A percentile compares a stretch with the other conserved stretches of the same genome.
Conservation (phyloP, 345 rosid genomes). For the Noccaea bulbosa region DNA sequence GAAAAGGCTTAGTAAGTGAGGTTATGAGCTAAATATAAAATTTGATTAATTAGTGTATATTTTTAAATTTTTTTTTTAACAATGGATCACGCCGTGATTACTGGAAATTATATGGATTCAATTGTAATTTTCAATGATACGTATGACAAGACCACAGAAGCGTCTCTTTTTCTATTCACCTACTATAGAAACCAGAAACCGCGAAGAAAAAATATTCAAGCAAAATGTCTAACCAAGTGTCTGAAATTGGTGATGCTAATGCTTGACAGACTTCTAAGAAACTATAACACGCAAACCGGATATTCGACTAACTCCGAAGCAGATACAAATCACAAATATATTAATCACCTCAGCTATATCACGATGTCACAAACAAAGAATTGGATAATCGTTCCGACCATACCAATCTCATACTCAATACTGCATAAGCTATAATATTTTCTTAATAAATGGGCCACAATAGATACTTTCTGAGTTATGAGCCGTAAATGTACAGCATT, state of each 20-base stretch:
- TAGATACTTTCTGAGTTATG: background rate
- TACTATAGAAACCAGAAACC: conserved; percentile 8
- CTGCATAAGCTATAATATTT: background rate
- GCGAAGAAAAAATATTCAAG: background rate
- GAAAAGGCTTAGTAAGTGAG: conserved; percentile 31
- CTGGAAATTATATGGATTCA: conserved; percentile 6
- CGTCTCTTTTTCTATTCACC: conserved; percentile 29
- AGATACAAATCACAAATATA: background rate
- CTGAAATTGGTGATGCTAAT: background rate
- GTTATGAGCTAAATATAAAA: conserved; percentile 34
- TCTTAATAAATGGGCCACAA: background rate
- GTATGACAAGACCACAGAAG: background rate
- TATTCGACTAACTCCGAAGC: background rate
- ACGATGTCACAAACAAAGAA: too few species aligned
- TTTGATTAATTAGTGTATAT: background rate
- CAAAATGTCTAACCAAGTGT: conserved; percentile 18
- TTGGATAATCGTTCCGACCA: too few species aligned
- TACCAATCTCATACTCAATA: background rate
- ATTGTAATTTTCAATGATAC: conserved; percentile 20
- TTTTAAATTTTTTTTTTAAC: too few species aligned
- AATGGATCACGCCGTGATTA: conserved; percentile 41
- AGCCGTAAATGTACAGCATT: background rate
- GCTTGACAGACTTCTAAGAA: background rate
- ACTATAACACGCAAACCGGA: background rate
- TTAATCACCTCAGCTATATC: too few species aligned